These are phyloP conservation scores for Scheffersomyces quercinus DNA, from an alignment of 1,139 yeast species.

Conservation along the genomic window DNA sequence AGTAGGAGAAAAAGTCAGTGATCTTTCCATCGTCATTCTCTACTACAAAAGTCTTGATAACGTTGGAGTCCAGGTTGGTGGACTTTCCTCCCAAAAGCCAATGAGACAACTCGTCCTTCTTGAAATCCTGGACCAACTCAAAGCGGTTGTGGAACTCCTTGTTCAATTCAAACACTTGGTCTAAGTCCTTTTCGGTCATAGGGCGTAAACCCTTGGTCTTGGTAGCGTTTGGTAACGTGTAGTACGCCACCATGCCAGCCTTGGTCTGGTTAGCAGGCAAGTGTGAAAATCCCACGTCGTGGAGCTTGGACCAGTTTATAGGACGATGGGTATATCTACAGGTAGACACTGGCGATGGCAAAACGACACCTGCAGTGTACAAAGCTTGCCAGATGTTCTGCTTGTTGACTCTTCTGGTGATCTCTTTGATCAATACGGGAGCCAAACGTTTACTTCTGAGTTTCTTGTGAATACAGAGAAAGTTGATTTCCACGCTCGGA, in stretches of 20 bases:
- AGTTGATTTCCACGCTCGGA: slow-evolving; percentile 85
- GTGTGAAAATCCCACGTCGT: slow-evolving; percentile 86
- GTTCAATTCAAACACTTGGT: slow-evolving; percentile 61
- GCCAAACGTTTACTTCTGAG: slow-evolving; percentile 91
- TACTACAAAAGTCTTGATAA: slow-evolving; percentile 78
- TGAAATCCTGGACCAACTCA: slow-evolving; percentile 71
- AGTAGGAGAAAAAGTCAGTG: slow-evolving; percentile 88
- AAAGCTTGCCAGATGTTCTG: slow-evolving; percentile 93
- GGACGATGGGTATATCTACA: slow-evolving; percentile 95
- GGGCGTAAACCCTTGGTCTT: slow-evolving; percentile 64
- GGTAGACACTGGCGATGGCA: slow-evolving; percentile 91
- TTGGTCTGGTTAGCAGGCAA: slow-evolving; percentile 77
- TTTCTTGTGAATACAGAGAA: slow-evolving; percentile 91
- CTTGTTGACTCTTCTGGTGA: slow-evolving; percentile 87
- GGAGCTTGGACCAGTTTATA: slow-evolving; percentile 83
- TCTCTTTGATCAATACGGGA: slow-evolving; percentile 90
- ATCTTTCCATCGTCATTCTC: slow-evolving; percentile 64
- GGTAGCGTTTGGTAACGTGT: slow-evolving; percentile 65
- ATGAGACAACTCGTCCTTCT: slow-evolving; percentile 71
- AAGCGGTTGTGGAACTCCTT: slow-evolving; percentile 64
- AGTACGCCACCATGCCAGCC: slow-evolving; percentile 79
- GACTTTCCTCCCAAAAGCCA: slow-evolving; percentile 64
- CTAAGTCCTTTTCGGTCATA: slow-evolving; percentile 62
- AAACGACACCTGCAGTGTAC: slow-evolving; percentile 87
- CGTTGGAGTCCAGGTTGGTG: slow-evolving; percentile 38